Base-by-base conservation (phyloP, 768 basidiomycete species). In the Russula abietina region DNA sequence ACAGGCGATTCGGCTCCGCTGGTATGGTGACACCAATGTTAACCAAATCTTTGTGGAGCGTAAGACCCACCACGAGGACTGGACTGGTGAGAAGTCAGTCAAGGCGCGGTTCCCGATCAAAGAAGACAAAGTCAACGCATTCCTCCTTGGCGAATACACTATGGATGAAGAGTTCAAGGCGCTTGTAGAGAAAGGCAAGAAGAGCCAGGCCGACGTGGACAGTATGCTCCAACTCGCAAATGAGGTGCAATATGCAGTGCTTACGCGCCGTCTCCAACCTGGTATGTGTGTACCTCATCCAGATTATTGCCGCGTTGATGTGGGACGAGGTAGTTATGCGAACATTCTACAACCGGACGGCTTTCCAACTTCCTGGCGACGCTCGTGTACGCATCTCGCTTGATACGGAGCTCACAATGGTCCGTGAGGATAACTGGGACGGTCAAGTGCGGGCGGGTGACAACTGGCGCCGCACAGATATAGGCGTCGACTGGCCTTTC, bases 61-160 rank as follows among this genome's bases (percentile, higher is more conserved):
- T 46, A 93, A 93, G 75, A 93, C 90, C 0, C 90, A 99, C 72
- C 84, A 94, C 59, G 97, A 99, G 75, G 97, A 99, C 71, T 99
- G 97, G 97, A 98, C 96, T 0, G 97, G 97, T 38, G 96, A 99
- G 74, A 98, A 98, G 75, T 94, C 92, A 11, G 95, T 98, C 71
- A 99, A 98, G 75, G 91, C 94, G 16, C 89, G 95, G 12, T 98
- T 98, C 77, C 86, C 91, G 3, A 87, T 99, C 73, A 94, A 96
- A 72, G 96, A 98, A 72, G 85, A 93, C 65, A 84, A 90, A 51
- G 87, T 98, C 68, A 96, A 98, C 71, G 86, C 89, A 17, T 99
- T 93, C 79, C 75, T 97, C 45, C 79, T 81, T 24, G 97, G 97
- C 19, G 87, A 92, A 71, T 89, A 97, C 74, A 96, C 86, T 32